Base-by-base conservation (phyloP, 768 basidiomycete genomes). In the Hypsizygus marmoreus region DNA sequence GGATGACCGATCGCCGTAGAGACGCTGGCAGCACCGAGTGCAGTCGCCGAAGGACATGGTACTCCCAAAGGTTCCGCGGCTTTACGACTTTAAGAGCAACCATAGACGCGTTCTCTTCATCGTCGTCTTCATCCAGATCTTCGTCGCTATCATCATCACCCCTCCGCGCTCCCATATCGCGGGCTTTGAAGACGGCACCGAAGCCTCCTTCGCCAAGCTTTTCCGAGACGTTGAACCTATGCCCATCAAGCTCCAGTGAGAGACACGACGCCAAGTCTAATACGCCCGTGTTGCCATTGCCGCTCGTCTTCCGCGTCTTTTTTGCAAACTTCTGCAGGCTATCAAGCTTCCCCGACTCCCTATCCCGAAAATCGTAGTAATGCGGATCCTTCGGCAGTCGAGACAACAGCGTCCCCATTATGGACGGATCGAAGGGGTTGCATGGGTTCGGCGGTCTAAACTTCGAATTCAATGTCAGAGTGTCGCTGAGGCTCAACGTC, bases 131-230 rank as follows among this genome's bases (percentile, higher is more conserved):
- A 3, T 77, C 77, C 5, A 79, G 74, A 10, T 76, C 76, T 2
- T 81, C 77, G 14, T 79, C 79, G 30, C 62, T 65, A 10, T 82
- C 78, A 10, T 74, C 77, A 10, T 76, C 74, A 3, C 75, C 74
- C 2, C 76, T 73, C 50, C 60, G 69, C 22, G 69, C 67, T 6
- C 80, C 74, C 9, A 77, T 66, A 59, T 84, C 77, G 44, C 78
- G 76, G 3, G 89, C 91, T 50, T 86, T 80, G 73, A 95, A 99
- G n/a, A 99, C 97, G 3, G 87, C 80, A 2, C 95, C 97, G 57
- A 95, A 99, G 0, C 95, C 92, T 4, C 97, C 97, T 68, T 99
- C 97, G 13, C 97, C 97, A 17, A 99, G 75, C 64, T 98, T 99
- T 50, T 88, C 88, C 3, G 75, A 69, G 4, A 97, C 81, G 42